These are phyloP conservation scores for Trichomonas gallinae DNA, from an alignment of 208 protist species.

Conservation along the genomic window DNA sequence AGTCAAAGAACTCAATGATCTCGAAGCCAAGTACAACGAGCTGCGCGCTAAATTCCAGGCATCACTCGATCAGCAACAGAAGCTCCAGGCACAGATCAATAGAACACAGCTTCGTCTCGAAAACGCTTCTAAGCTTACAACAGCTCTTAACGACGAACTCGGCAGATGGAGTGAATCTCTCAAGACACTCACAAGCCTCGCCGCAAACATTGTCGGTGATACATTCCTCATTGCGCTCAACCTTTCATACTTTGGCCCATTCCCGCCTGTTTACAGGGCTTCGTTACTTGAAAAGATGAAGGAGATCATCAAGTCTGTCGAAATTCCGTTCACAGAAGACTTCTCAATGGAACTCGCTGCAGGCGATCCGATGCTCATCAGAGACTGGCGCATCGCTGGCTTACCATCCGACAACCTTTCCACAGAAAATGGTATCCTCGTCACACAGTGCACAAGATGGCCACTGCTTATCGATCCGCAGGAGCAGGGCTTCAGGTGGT, in stretches of 20 bases:
- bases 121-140: slow-evolving; percentile 76
- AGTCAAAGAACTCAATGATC: slow-evolving; percentile 62
- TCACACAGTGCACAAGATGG: slow-evolving; percentile 35
- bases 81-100: neutral
- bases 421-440: slow-evolving; percentile 74
- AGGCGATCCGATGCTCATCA: slow-evolving; percentile 71
- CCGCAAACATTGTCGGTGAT: slow-evolving; percentile 66
- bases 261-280: slow-evolving; percentile 69
- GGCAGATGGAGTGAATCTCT: neutral
- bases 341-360: slow-evolving; percentile 62
- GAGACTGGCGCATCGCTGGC: slow-evolving; percentile 80
- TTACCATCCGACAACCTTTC: slow-evolving; percentile 78
- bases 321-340: slow-evolving; percentile 47
- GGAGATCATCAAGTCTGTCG: slow-evolving; percentile 40
- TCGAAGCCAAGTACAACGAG: slow-evolving; percentile 50
- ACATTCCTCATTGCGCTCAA: slow-evolving; percentile 75
- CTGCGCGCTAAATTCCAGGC: slow-evolving; percentile 35
- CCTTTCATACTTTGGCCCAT: slow-evolving; percentile 75
- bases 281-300: slow-evolving; percentile 59
- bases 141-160: slow-evolving; percentile 35
- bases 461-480: slow-evolving; percentile 49
- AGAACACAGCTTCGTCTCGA: slow-evolving; percentile 42
- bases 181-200: slow-evolving; percentile 26
- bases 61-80: neutral
- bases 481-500: slow-evolving; percentile 43